Percentiles rank a stretch among this genome's conserved stretches.
Evolutionary conservation across 2,329 filamentous ascomycete genomes (phyloP).

Genomic region (Arthroderma sp.): DNA sequence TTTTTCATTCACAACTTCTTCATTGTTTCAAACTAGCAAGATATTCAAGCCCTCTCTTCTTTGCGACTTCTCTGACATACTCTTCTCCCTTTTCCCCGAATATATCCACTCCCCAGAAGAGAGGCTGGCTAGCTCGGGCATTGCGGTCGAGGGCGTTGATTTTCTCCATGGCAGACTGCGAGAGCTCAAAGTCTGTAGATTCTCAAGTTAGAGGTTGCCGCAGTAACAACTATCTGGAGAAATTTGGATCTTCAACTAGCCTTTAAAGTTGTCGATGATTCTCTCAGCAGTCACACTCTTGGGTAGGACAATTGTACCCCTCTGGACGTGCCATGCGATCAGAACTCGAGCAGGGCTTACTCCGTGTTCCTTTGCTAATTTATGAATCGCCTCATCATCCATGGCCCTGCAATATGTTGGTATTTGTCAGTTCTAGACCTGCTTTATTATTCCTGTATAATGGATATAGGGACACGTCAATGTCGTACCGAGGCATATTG

Average conservation of each 20-base stretch:
- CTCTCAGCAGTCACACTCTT: conserved; percentile 43
- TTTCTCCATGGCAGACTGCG: conserved; percentile 7
- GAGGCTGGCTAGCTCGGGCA: conserved; percentile 6
- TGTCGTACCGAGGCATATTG: conserved; percentile 4
- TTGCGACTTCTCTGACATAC: conserved; percentile 2
- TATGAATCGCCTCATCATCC: conserved; percentile 47
- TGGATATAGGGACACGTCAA: neutral
- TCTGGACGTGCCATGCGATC: conserved; percentile 43
- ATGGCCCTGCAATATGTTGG: conserved; percentile 32
- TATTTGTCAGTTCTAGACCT: neutral
- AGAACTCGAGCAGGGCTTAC: conserved; percentile 45
- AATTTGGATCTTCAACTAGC: neutral
- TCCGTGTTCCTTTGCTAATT: conserved; percentile 50
- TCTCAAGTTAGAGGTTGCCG: neutral
- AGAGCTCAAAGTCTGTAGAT: conserved; percentile 7
- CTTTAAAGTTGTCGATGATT: conserved; percentile 38
- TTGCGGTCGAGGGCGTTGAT: conserved; percentile 8
- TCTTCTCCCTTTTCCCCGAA: conserved; percentile 9
- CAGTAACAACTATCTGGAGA: neutral
- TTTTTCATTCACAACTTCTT: too few species aligned
- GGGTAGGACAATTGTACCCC: conserved; percentile 42
- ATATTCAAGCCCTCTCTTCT: conserved; percentile 6
- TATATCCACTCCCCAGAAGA: conserved; percentile 10
- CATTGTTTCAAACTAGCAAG: neutral
- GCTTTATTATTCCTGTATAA: too few species aligned